These are phyloP conservation scores for Straminergon stramineum DNA, from an alignment of 225 moss, liverwort and hornwort species.

Conservation along the genomic window DNA sequence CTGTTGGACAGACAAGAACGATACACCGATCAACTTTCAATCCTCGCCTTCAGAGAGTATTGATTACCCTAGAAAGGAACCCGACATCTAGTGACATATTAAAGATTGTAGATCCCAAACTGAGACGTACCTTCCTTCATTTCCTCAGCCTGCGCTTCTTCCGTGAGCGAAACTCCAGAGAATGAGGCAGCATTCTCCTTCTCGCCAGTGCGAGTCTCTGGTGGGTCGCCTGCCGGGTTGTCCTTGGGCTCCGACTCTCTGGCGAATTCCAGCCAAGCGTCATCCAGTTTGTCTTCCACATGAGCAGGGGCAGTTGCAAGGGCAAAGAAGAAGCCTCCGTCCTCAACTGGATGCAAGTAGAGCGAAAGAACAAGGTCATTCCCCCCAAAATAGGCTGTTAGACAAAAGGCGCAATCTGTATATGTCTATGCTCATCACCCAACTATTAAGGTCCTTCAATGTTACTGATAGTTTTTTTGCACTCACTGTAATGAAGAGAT, in stretches of 20 bases:
- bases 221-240: constrained; percentile 55
- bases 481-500: background rate
- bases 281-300: constrained; percentile 86
- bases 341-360: constrained; percentile 57
- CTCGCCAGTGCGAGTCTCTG: constrained; percentile 47
- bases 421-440: background rate
- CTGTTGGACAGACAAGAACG: background rate
- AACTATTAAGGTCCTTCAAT: background rate
- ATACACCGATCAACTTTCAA: background rate
- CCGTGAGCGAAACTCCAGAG: constrained; percentile 50
- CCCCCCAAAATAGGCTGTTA: background rate
- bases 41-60: background rate
- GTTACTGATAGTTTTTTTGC: background rate
- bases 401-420: background rate
- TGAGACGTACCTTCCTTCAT: constrained; percentile 24
- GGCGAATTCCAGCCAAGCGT: constrained; percentile 91
- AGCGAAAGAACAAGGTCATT: background rate
- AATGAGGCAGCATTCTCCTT: constrained; percentile 28
- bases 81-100: background rate
- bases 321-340: constrained; percentile 97
- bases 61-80: background rate
- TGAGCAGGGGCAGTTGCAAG: constrained; percentile 98
- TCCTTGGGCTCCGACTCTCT: constrained; percentile 20
- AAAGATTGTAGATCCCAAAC: background rate
- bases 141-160: constrained; percentile 44